These are phyloP conservation scores for Dactylonectria estremocensis DNA, from an alignment of 2,329 filamentous ascomycete species.

Conservation along the genomic window DNA sequence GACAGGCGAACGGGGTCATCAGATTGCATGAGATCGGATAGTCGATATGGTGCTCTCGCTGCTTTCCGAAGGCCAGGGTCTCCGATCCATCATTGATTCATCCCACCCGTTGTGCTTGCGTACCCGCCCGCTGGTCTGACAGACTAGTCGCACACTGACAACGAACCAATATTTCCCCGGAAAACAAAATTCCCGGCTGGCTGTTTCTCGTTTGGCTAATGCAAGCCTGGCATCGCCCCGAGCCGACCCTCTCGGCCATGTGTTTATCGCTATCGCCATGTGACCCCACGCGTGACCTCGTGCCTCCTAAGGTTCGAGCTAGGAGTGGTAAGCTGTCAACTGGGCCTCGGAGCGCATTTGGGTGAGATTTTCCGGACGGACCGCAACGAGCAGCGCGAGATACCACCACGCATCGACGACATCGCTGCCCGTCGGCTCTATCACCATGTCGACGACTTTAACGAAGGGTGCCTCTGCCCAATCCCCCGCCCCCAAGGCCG, in stretches of 20 bases:
- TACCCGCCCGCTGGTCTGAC: not conserved
- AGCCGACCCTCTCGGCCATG: constrained; percentile 26
- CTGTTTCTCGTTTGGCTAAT: not conserved
- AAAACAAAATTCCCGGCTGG: constrained; percentile 19
- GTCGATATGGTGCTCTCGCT: constrained; percentile 15
- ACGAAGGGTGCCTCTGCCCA: constrained; percentile 50
- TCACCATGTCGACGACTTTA: constrained; percentile 57
- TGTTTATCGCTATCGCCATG: constrained; percentile 29
- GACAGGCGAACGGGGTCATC: constrained; percentile 1
- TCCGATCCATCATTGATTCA: constrained; percentile 4
- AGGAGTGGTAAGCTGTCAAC: constrained; percentile 32
- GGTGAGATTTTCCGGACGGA: constrained; percentile 24
- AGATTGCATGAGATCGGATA: constrained; percentile 32
- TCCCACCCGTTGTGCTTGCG: not conserved
- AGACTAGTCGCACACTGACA: not conserved
- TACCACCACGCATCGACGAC: constrained; percentile 33
- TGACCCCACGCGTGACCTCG: constrained; percentile 40
- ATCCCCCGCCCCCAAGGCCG: constrained; percentile 45
- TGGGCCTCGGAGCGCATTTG: constrained; percentile 4
- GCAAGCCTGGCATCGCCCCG: constrained; percentile 26
- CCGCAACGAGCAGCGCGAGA: constrained; percentile 36
- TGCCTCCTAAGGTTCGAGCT: constrained; percentile 16
- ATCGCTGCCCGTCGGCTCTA: constrained; percentile 55
- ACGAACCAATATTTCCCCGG: constrained; percentile 8
- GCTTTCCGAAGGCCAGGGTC: constrained; percentile 11